Base-by-base conservation (phyloP, 2,329 filamentous ascomycete genomes). In the Cercospora sesami region DNA sequence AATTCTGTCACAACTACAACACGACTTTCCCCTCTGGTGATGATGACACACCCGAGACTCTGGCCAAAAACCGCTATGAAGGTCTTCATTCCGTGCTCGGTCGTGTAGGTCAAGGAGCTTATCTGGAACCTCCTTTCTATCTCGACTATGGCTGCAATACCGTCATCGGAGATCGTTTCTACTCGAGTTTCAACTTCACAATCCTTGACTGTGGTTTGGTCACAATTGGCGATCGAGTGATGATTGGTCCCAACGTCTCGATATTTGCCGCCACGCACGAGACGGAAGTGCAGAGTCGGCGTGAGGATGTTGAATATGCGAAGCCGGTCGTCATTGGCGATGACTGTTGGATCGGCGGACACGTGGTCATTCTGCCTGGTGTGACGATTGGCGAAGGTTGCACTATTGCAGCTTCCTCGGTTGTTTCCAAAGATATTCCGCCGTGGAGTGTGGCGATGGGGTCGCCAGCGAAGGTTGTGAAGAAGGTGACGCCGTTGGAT, bases 131-230 rank as follows among this genome's bases (percentile, higher is more conserved):
- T 0, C 87, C 88, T 0, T 81, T 91, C 65, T 82, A 81, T 45
- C 82, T 90, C 36, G 89, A 91, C 75, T 90, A 91, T 67, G 89
- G 89, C 1, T 86, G 86, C 75, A 91, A 91, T 73, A 85, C 90
- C 70, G 82, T 80, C 5, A 80, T 90, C 0, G 89, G 89, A 7
- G 81, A 86, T 51, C 80, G 83, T n/a, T 89, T 89, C 74, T 91
- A 90, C 73, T 82, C 87, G 55, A 89, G 88, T 72, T 87, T 87
- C 76, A 85, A 85, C 59, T 68, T 83, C 4, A 83, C 83, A 0
- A 83, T 87, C 30, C 75, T 86, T 9, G 85, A 87, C 71, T 86
- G 82, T 33, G 82, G 81, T 4, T 75, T 86, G 0, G 82, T 87
- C 4, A 84, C 80, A 0, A 85, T 87, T 33, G 85, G 85, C 0